These are phyloP conservation scores for Yamadazyma membranifaciens DNA, from an alignment of 1,139 yeast species.

Conservation along the genomic window DNA sequence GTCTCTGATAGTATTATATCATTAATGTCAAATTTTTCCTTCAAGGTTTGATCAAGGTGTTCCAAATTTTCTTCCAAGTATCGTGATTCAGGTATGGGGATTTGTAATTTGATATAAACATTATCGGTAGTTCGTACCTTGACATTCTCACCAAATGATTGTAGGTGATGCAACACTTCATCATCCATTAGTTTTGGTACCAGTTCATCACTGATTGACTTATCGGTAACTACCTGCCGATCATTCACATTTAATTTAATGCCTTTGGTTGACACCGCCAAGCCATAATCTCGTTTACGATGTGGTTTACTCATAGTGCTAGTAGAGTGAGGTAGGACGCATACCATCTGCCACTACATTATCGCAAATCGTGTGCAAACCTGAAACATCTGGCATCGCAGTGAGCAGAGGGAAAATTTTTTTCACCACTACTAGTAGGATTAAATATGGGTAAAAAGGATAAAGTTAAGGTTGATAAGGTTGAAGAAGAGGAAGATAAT, in stretches of 20 bases:
- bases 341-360: too few relatives aligned
- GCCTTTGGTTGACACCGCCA: not conserved
- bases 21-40: conserved; percentile 19
- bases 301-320: too few relatives aligned
- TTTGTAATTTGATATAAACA: conserved; percentile 19
- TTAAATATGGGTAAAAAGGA: conserved; percentile 48
- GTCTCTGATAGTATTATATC: conserved; percentile 22
- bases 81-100: conserved; percentile 27
- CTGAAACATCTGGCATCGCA: conserved; percentile 11
- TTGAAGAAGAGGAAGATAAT: conserved; percentile 66
- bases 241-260: conserved; percentile 3
- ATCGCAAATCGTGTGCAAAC: conserved; percentile 4
- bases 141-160: conserved; percentile 4
- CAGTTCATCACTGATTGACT: not conserved
- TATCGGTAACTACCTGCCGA: not conserved
- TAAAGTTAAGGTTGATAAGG: conserved; percentile 32
- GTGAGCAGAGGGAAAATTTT: conserved; percentile 2
- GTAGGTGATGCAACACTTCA: conserved; percentile 1
- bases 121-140: conserved; percentile 4
- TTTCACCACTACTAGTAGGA: conserved; percentile 8
- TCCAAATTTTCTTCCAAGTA: conserved; percentile 21
- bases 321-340: too few relatives aligned
- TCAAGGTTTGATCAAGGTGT: conserved; percentile 9
- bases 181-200: conserved; percentile 5
- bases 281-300: conserved; percentile 1